Base-by-base conservation (phyloP, 1,284 basidiomycete genomes). In the Apiotrichum gracile region DNA sequence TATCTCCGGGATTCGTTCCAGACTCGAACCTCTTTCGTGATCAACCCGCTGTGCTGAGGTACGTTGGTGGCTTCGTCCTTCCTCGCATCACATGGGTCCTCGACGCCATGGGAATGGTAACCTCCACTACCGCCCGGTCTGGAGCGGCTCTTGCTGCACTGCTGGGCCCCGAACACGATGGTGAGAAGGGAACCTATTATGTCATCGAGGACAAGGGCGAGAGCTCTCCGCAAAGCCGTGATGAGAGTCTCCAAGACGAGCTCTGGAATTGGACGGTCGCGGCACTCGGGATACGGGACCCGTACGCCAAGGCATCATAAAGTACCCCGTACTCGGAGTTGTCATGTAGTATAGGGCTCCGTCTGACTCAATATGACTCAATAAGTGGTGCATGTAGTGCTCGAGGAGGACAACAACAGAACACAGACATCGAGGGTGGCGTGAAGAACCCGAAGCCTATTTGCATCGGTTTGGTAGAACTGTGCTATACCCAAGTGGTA, bases 1-100 rank as follows among this genome's bases (percentile, higher is more conserved):
- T 56, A 33, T 59, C 60, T 16, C 63, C 63, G 4, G 63, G 63
- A 10, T 58, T 62, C 19, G 57, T 62, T 33, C 52, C 63, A 6
- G 41, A 42, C 16, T 13, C 12, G 12, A 10, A 31, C 12, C 31
- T 31, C 12, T 13, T 14, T 14, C 31, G 31, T 10, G 31, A 14
- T 14, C 31, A 31, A 10, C 12, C 12, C 31, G 10, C 16, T 14
- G 3, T 31, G 12, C 33, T 27, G 26, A 19, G n/a, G 3, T 17
- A 44, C 12, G 25, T 34, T 5, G 31, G 47, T 26, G 25, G 21
- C 10, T 31, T 34, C 19, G 29, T 56, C 24, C 24, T 52, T 2
- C 35, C 46, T 6, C 27, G 35, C 19, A 9, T 56, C n/a, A 14
- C 21, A 5, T 44, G 31, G 19, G 8, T 22, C 17, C 24, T 56